Evolutionary conservation across 2,329 filamentous ascomycete genomes (phyloP).

Genomic region (Colletotrichum sansevieriae): DNA sequence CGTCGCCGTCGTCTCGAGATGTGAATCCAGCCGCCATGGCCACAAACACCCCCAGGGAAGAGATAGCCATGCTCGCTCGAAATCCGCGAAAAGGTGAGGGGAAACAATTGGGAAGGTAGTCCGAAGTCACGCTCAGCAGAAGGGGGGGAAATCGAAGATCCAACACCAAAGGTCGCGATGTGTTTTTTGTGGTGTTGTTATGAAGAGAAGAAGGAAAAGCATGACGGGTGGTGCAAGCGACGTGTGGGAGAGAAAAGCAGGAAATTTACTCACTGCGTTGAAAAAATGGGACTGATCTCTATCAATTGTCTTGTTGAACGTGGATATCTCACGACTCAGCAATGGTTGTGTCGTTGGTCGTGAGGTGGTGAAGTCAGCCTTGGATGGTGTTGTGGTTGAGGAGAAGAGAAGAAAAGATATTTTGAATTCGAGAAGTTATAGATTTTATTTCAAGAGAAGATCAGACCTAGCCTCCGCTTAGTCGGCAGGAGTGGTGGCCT

Average conservation of each 20-base stretch:
- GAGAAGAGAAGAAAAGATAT: neutral
- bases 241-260: no score
- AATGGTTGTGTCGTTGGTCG: neutral
- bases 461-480: neutral
- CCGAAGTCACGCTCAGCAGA: no score
- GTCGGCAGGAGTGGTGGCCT: conserved; percentile 2
- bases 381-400: neutral
- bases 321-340: neutral
- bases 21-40: neutral
- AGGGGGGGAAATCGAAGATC: neutral
- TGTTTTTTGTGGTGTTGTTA: no score
- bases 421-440: neutral
- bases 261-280: neutral
- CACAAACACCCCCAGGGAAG: conserved; percentile 1
- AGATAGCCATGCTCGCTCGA: neutral
- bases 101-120: no score
- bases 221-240: no score
- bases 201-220: no score
- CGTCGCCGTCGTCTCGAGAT: neutral
- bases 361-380: neutral
- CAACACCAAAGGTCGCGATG: neutral
- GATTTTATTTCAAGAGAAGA: neutral
- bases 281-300: neutral
- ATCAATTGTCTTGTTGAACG: neutral
- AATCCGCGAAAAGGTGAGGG: neutral